These are phyloP conservation scores for Plasmodium gallinaceum DNA, from an alignment of 169 alveolate genomes.

Conservation along the genomic window DNA sequence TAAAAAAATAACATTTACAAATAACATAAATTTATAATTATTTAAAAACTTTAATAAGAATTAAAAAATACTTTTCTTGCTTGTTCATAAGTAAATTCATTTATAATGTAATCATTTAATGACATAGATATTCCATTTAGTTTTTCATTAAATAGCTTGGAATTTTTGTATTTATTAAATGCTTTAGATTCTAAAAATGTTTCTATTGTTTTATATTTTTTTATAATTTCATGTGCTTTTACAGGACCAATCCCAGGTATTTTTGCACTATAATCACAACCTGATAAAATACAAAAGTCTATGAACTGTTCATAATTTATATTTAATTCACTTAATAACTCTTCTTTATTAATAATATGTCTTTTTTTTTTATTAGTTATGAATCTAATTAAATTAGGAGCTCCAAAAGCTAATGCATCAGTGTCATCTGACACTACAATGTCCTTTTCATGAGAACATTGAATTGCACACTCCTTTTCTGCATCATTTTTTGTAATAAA, in stretches of 20 bases:
- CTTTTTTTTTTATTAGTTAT: slow-evolving; percentile 65
- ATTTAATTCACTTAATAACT: slow-evolving; percentile 85
- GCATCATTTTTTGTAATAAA: slow-evolving; percentile 78
- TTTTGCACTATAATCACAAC: slow-evolving; percentile 98
- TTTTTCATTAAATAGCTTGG: slow-evolving; percentile 54
- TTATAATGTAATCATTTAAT: slow-evolving; percentile 59
- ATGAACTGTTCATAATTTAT: slow-evolving; percentile 94
- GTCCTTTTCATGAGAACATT: slow-evolving; percentile 74
- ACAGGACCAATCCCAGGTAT: slow-evolving; percentile 96
- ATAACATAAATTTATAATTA: background rate
- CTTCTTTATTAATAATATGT: slow-evolving; percentile 82
- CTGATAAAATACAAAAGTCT: slow-evolving; percentile 98
- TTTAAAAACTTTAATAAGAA: slow-evolving; percentile 35
- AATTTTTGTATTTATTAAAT: slow-evolving; percentile 59
- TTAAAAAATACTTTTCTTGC: slow-evolving; percentile 74
- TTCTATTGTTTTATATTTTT: slow-evolving; percentile 92
- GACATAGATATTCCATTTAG: slow-evolving; percentile 54
- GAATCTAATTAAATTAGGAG: slow-evolving; percentile 88
- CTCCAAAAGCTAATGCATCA: slow-evolving; percentile 96
- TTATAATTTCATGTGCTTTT: slow-evolving; percentile 94
- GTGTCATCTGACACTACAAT: slow-evolving; percentile 94
- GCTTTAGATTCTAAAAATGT: slow-evolving; percentile 63
- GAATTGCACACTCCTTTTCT: slow-evolving; percentile 77
- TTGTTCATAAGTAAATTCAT: slow-evolving; percentile 74
- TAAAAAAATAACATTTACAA: too few species aligned